Evolutionary conservation across 345 rosid species (phyloP).

Genomic region (Eutrema heterophyllum): DNA sequence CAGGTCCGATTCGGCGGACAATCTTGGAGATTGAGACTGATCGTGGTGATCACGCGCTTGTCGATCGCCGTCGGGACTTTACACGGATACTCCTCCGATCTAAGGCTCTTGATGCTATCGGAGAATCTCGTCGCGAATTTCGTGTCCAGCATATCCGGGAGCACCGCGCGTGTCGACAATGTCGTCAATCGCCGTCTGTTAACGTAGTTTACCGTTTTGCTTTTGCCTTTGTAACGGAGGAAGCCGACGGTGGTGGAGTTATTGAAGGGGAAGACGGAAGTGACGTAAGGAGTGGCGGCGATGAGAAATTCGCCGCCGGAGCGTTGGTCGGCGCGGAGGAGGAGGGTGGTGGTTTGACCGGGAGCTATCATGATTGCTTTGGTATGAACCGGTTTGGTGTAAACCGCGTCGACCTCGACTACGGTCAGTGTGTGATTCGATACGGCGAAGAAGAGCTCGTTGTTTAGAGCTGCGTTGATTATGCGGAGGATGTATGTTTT

Average conservation of each 20-base stretch:
- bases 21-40: constrained; percentile 53
- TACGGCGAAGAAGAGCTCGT: constrained; percentile 58
- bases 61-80: constrained; percentile 48
- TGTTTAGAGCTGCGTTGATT: constrained; percentile 59
- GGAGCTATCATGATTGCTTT: constrained; percentile 57
- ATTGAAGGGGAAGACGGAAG: constrained; percentile 45
- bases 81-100: constrained; percentile 46
- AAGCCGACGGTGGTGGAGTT: constrained; percentile 55
- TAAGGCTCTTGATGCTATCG: constrained; percentile 38
- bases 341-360: constrained; percentile 65
- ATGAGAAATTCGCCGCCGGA: constrained; percentile 39
- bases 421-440: constrained; percentile 49
- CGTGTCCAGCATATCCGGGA: constrained; percentile 48
- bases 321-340: constrained; percentile 38
- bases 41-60: constrained; percentile 41
- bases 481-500: constrained; percentile 57
- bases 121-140: constrained; percentile 40
- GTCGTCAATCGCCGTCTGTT: constrained; percentile 10
- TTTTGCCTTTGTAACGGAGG: constrained; percentile 35
- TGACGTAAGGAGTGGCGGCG: constrained; percentile 55
- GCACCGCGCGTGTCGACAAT: constrained; percentile 4
- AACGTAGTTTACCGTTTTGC: background rate
- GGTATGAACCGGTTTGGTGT: constrained; percentile 53
- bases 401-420: constrained; percentile 56
- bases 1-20: constrained; percentile 41